Percentiles rank a stretch among this genome's conserved stretches.
These are phyloP conservation scores for Royoungia palumana DNA, from an alignment of 768 basidiomycete genomes.

Conservation along the genomic window DNA sequence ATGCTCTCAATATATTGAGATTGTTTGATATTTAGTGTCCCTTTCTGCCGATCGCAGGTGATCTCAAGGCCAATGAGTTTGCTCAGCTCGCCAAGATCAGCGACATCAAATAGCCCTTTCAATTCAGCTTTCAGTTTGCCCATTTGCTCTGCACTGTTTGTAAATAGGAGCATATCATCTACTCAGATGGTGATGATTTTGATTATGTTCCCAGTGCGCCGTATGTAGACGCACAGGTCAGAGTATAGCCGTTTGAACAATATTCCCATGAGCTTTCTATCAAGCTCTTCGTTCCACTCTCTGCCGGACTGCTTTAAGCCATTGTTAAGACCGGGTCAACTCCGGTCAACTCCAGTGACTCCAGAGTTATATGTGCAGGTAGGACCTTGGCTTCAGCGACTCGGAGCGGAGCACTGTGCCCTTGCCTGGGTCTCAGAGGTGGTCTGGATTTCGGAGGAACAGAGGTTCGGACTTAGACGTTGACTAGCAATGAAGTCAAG, in stretches of 20 bases:
- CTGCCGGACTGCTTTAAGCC: conserved; percentile 30
- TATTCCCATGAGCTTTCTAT: not conserved
- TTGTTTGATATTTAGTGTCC: not conserved
- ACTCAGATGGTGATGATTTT: conserved; percentile 24
- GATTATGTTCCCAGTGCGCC: not conserved
- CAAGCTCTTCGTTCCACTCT: conserved; percentile 31
- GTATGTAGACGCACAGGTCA: conserved; percentile 4
- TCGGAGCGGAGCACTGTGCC: too few species aligned
- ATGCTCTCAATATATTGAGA: conserved; percentile 7
- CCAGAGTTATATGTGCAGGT: too few species aligned
- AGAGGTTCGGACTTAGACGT: too few species aligned
- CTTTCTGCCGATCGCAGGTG: not conserved
- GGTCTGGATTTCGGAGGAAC: too few species aligned
- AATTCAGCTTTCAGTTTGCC: not conserved
- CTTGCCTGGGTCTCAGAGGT: too few species aligned
- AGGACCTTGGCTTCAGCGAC: too few species aligned
- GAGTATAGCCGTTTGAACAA: not conserved
- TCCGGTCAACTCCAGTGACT: too few species aligned
- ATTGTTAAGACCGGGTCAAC: too few species aligned
- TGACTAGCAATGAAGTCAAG: too few species aligned
- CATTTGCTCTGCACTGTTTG: not conserved
- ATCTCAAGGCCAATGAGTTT: conserved; percentile 18
- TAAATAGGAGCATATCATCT: conserved; percentile 5
- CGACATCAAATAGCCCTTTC: conserved; percentile 1
- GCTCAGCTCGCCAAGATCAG: conserved; percentile 14